Percentiles rank a stretch among this genome's conserved stretches.
These are phyloP conservation scores for Aureobasidium pullulans DNA, from an alignment of 2,329 filamentous ascomycete genomes.

Conservation along the genomic window DNA sequence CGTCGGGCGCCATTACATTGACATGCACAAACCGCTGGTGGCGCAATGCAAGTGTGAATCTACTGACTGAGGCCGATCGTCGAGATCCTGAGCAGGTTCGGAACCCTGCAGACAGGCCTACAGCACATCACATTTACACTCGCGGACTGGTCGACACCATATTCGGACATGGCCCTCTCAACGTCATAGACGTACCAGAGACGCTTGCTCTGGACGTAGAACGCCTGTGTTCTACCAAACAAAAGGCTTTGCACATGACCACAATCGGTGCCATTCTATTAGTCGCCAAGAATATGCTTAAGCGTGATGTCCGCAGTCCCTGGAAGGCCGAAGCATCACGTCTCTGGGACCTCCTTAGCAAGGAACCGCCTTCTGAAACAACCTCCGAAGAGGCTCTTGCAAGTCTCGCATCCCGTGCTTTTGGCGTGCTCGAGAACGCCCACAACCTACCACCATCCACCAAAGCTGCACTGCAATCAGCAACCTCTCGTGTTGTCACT, in stretches of 20 bases:
- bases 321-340: conserved; percentile 70
- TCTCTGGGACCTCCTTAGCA: conserved; percentile 61
- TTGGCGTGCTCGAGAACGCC: conserved; percentile 42
- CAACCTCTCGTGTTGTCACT: conserved; percentile 43
- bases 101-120: conserved; percentile 55
- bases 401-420: conserved; percentile 35
- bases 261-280: conserved; percentile 67
- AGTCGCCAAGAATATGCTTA: conserved; percentile 75
- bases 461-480: conserved; percentile 35
- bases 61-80: conserved; percentile 57
- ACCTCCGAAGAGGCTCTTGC: conserved; percentile 14
- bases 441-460: conserved; percentile 43
- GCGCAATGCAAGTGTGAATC: conserved; percentile 55
- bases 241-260: conserved; percentile 57
- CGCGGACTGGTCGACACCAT: conserved; percentile 70
- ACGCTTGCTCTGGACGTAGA: conserved; percentile 63
- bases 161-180: conserved; percentile 54
- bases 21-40: conserved; percentile 58
- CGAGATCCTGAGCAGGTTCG: conserved; percentile 63
- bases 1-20: conserved; percentile 48
- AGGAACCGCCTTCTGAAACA: conserved; percentile 7
- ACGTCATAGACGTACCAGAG: conserved; percentile 56
- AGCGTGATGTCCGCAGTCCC: conserved; percentile 67
- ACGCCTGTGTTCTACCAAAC: conserved; percentile 53
- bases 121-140: conserved; percentile 63